These are phyloP conservation scores for Paracoccidioides lutzii DNA, from an alignment of 2,329 filamentous ascomycete genomes.

Conservation along the genomic window DNA sequence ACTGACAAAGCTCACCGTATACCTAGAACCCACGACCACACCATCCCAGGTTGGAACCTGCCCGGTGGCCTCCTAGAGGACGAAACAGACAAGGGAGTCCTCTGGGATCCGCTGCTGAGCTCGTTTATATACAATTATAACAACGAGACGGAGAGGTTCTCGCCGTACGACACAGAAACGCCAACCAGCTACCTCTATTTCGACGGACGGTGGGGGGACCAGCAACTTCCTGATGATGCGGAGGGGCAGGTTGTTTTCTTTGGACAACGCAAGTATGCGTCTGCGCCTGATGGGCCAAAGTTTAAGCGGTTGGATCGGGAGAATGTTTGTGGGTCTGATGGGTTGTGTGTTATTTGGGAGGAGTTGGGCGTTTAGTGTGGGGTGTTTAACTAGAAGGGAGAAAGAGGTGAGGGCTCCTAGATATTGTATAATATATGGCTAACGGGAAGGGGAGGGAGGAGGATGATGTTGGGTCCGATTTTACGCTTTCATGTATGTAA, in stretches of 20 bases:
- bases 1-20: not conserved
- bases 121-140: conserved; percentile 47
- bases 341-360: conserved; percentile 33
- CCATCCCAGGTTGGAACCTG: conserved; percentile 48
- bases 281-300: conserved; percentile 49
- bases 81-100: conserved; percentile 40
- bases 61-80: conserved; percentile 42
- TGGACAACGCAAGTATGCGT: conserved; percentile 43
- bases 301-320: conserved; percentile 46
- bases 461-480: too few species aligned
- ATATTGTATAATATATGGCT: not conserved
- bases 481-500: too few species aligned
- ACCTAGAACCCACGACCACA: conserved; percentile 46
- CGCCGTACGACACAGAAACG: conserved; percentile 32
- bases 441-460: not conserved
- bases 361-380: conserved; percentile 14
- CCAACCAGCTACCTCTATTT: conserved; percentile 46
- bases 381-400: not conserved
- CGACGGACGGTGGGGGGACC: conserved; percentile 49
- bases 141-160: conserved; percentile 29
- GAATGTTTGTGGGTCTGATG: conserved; percentile 43
- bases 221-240: conserved; percentile 41
- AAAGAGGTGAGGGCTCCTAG: not conserved
- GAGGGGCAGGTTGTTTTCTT: conserved; percentile 31
- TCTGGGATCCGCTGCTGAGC: conserved; percentile 48